These are phyloP conservation scores for Scopulariopsis brevicaulis DNA, from an alignment of 2,329 filamentous ascomycete species.

Conservation along the genomic window DNA sequence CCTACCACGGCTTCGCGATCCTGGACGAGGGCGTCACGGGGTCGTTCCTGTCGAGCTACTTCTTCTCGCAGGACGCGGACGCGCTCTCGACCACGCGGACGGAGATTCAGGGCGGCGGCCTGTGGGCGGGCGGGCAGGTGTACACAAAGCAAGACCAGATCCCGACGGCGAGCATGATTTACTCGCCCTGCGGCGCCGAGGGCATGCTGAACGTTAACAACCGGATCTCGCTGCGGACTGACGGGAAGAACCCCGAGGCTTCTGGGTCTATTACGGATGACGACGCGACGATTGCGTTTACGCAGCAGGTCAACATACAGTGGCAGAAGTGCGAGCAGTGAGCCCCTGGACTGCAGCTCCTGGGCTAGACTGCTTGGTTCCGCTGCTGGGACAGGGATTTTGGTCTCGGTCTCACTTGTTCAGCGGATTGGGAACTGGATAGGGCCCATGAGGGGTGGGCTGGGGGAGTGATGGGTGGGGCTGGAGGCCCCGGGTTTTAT, in stretches of 20 bases:
- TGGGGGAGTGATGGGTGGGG: no score
- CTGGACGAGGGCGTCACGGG: conserved; percentile 31
- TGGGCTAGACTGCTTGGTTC: background rate
- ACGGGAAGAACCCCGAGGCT: conserved; percentile 17
- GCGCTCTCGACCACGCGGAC: conserved; percentile 31
- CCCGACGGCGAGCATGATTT: conserved; percentile 31
- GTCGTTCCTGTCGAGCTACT: conserved; percentile 33
- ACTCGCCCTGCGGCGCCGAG: conserved; percentile 30
- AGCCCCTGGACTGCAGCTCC: background rate
- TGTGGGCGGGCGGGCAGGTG: conserved; percentile 29
- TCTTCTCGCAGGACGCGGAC: conserved; percentile 31
- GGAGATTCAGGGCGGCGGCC: conserved; percentile 26
- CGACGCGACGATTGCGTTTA: conserved; percentile 25
- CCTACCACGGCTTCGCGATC: conserved; percentile 36
- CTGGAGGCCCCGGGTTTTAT: no score
- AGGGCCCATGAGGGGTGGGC: background rate
- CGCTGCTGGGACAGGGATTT: background rate
- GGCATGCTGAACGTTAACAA: conserved; percentile 31
- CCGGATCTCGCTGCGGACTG: conserved; percentile 21
- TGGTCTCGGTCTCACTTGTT: background rate
- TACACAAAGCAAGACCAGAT: conserved; percentile 33
- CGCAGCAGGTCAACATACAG: conserved; percentile 23
- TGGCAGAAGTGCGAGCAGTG: conserved; percentile 13
- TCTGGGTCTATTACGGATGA: conserved; percentile 24
- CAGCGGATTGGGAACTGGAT: background rate